These are phyloP conservation scores for Jacaranda copaia DNA, from an alignment of 257 asterid species.

Conservation along the genomic window DNA sequence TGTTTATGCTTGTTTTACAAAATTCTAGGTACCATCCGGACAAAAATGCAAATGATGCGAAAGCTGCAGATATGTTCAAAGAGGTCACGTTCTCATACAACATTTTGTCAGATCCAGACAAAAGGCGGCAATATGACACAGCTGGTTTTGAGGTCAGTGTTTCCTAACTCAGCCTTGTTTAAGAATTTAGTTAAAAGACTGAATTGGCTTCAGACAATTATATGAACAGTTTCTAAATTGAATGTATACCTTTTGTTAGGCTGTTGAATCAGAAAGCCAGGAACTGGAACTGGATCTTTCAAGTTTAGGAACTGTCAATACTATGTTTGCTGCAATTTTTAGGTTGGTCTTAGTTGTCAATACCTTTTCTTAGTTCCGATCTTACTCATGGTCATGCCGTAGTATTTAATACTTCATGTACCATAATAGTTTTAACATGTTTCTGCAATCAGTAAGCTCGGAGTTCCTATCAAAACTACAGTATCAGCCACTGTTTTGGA, in stretches of 20 bases:
- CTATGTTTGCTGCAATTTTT: conserved; percentile 96
- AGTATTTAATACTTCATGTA: conserved; percentile 7
- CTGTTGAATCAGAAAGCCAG: conserved; percentile 91
- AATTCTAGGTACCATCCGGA: conserved; percentile 93
- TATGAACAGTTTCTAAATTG: conserved; percentile 22
- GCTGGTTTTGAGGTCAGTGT: conserved; percentile 85
- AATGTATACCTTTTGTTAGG: conserved; percentile 54
- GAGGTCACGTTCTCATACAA: conserved; percentile 94
- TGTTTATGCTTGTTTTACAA: conserved; percentile 31
- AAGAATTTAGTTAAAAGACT: neutral
- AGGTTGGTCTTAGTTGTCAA: conserved; percentile 55
- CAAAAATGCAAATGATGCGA: conserved; percentile 90
- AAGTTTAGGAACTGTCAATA: conserved; percentile 93
- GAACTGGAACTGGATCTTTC: conserved; percentile 98
- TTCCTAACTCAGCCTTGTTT: conserved; percentile 30
- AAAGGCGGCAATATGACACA: conserved; percentile 86
- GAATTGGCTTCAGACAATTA: neutral
- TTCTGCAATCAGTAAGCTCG: conserved; percentile 78
- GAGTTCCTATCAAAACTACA: conserved; percentile 95
- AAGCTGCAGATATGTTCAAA: conserved; percentile 89
- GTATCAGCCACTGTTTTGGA: conserved; percentile 95
- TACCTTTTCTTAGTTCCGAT: conserved; percentile 24
- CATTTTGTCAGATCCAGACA: conserved; percentile 92
- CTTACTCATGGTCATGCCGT: conserved; percentile 23
- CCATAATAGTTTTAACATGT: conserved; percentile 28